Conservation (phyloP, 441 rosid species). For the Aleurites moluccanus region DNA sequence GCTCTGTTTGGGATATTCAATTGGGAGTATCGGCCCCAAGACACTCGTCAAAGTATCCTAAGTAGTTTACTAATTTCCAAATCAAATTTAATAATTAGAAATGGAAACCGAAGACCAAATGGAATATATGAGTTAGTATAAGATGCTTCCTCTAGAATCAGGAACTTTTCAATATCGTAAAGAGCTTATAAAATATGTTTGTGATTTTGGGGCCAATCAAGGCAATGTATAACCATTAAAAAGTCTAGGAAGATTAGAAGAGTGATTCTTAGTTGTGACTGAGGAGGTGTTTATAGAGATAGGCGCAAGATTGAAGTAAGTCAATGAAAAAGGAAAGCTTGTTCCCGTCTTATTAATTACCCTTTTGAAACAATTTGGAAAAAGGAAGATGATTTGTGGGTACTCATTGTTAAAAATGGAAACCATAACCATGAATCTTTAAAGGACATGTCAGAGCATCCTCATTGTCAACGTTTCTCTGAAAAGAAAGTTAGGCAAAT, state of each 20-base stretch:
- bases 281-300: constrained; percentile 64
- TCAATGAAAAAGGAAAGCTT: constrained; percentile 55
- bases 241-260: constrained; percentile 61
- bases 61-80: neutral
- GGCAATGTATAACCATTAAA: constrained; percentile 66
- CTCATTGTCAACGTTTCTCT: constrained; percentile 55
- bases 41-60: neutral
- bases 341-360: constrained; percentile 60
- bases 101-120: constrained; percentile 32
- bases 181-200: constrained; percentile 51
- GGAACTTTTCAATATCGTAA: constrained; percentile 54
- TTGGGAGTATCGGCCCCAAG: neutral
- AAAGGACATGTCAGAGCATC: constrained; percentile 63
- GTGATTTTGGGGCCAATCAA: constrained; percentile 51
- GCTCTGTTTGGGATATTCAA: neutral
- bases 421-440: constrained; percentile 62
- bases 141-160: constrained; percentile 60
- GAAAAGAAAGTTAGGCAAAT: constrained; percentile 60
- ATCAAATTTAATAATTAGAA: constrained; percentile 1
- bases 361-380: constrained; percentile 64
- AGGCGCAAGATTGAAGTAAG: constrained; percentile 52
- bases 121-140: constrained; percentile 23
- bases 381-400: constrained; percentile 50
- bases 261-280: constrained; percentile 65
- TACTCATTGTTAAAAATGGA: too few species aligned